Evolutionary conservation across 2,329 filamentous ascomycete species (phyloP).

Genomic region (Penicillium italicum): DNA sequence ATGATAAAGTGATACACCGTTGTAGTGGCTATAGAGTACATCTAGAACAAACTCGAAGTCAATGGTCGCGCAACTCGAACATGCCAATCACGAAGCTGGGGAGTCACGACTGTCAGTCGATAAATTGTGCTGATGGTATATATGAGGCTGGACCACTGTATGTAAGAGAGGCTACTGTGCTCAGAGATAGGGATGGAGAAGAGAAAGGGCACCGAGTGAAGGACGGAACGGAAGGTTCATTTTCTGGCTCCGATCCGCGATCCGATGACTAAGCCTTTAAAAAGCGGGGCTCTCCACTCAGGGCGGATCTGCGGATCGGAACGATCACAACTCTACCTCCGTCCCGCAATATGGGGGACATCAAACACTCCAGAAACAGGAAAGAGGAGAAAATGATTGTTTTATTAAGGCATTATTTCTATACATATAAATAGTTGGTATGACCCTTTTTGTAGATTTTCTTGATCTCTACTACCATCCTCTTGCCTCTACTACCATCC

Average conservation of each 20-base stretch:
- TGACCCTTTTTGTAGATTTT: neutral
- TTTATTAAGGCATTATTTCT: neutral
- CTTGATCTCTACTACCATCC: neutral
- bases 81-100: neutral
- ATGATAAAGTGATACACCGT: neutral
- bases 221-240: neutral
- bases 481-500: neutral
- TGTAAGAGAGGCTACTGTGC: neutral
- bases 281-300: neutral
- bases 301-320: no score
- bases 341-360: no score
- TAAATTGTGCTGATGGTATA: neutral
- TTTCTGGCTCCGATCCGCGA: neutral
- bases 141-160: neutral
- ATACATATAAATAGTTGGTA: neutral
- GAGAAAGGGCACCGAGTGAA: neutral
- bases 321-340: no score
- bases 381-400: neutral
- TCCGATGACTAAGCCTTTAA: neutral
- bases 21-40: neutral
- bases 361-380: neutral
- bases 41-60: neutral
- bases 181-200: neutral
- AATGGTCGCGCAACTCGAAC: neutral
- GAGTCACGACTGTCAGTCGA: neutral